Evolutionary conservation across 257 asterid species (phyloP).

Genomic region (Eustoma russellianum): DNA sequence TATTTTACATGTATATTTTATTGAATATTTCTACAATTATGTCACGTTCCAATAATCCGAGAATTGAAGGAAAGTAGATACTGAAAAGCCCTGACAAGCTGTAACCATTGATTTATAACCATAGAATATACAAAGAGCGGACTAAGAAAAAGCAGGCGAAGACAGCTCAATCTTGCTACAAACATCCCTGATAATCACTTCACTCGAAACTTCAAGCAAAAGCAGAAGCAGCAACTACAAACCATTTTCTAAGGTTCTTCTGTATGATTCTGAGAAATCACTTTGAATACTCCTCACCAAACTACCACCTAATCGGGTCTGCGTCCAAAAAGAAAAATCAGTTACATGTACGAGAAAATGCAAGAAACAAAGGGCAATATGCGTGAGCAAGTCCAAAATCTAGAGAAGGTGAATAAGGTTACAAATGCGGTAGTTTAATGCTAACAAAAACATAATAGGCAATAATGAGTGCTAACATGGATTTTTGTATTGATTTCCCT

Average conservation of each 20-base stretch:
- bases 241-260: constrained; percentile 54
- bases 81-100: too few relatives aligned
- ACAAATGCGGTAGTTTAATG: neutral
- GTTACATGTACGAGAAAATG: constrained; percentile 1
- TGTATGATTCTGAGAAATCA: constrained; percentile 41
- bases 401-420: neutral
- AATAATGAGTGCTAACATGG: too few relatives aligned
- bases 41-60: too few relatives aligned
- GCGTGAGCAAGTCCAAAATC: neutral
- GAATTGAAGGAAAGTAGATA: too few relatives aligned
- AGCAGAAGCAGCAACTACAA: constrained; percentile 4
- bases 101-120: too few relatives aligned
- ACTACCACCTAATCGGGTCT: constrained; percentile 63
- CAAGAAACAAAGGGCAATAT: neutral
- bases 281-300: constrained; percentile 36
- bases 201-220: neutral
- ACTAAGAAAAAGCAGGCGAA: too few relatives aligned
- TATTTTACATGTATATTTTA: too few relatives aligned
- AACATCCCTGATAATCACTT: neutral
- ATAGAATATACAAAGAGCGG: too few relatives aligned
- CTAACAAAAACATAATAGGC: too few relatives aligned
- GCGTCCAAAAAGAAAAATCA: neutral
- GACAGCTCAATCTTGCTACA: too few relatives aligned
- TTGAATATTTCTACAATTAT: too few relatives aligned
- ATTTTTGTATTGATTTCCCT: neutral